These are phyloP conservation scores for Wickerhamiella alocasiicola DNA, from an alignment of 805 yeast genomes.

Conservation along the genomic window DNA sequence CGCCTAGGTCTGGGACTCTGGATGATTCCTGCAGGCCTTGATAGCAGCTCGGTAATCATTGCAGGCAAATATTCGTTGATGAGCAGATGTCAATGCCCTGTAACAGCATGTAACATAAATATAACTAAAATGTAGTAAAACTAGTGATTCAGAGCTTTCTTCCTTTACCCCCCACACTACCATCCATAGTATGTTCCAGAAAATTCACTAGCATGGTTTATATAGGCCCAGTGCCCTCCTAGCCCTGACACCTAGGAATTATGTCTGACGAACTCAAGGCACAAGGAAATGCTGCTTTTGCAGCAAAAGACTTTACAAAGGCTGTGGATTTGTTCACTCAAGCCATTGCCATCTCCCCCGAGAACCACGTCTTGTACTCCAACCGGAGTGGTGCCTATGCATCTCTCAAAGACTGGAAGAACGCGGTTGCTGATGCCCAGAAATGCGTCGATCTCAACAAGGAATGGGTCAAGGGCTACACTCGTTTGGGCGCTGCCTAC, in stretches of 20 bases:
- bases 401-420: constrained; percentile 55
- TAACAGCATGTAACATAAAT: no score
- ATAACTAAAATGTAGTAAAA: no score
- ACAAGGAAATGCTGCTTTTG: constrained; percentile 86
- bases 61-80: no score
- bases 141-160: no score
- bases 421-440: constrained; percentile 77
- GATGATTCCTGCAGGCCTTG: no score
- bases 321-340: constrained; percentile 74
- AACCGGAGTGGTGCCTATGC: constrained; percentile 90
- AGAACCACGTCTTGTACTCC: constrained; percentile 81
- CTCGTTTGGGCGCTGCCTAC: constrained; percentile 85
- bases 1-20: no score
- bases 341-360: constrained; percentile 72
- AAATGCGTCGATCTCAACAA: constrained; percentile 71
- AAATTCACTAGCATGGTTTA: constrained; percentile 6
- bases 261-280: constrained; percentile 40
- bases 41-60: no score
- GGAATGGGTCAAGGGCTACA: constrained; percentile 91
- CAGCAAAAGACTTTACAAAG: constrained; percentile 66
- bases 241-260: constrained; percentile 6
- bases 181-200: no score
- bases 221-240: not conserved
- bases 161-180: no score
- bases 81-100: no score